Conservation (phyloP, 2,329 filamentous ascomycete genomes). For the Tolypocladium endophyticum region DNA sequence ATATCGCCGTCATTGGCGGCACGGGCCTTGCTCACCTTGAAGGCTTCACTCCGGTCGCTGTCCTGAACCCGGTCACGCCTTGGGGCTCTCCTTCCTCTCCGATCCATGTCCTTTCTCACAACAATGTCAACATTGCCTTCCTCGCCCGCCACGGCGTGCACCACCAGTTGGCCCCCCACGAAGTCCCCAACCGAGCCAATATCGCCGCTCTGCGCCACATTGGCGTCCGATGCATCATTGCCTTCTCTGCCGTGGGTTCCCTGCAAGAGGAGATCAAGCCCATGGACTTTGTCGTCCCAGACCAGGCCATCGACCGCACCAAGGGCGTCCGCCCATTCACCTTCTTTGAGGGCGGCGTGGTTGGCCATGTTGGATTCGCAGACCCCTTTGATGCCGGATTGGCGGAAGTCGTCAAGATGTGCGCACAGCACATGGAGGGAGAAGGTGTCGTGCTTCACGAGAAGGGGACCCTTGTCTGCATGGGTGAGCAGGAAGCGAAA, state of each 20-base stretch:
- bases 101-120: constrained; percentile 83
- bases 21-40: constrained; percentile 84
- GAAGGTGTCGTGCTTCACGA: constrained; percentile 80
- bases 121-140: constrained; percentile 76
- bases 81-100: constrained; percentile 72
- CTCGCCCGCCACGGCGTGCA: constrained; percentile 82
- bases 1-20: constrained; percentile 85
- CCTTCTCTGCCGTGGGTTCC: constrained; percentile 90
- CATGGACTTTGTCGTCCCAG: constrained; percentile 91
- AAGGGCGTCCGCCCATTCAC: constrained; percentile 92
- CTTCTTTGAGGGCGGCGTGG: constrained; percentile 87
- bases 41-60: constrained; percentile 75
- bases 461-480: constrained; percentile 78
- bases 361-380: constrained; percentile 89
- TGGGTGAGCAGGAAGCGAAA: constrained; percentile 50
- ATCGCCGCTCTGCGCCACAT: constrained; percentile 91
- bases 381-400: constrained; percentile 84
- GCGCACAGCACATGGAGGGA: constrained; percentile 65
- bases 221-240: constrained; percentile 83
- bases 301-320: constrained; percentile 95
- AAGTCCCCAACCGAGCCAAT: constrained; percentile 91
- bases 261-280: constrained; percentile 88
- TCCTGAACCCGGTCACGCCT: constrained; percentile 66
- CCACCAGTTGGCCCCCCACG: constrained; percentile 86
- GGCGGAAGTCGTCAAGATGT: constrained; percentile 65